These are phyloP conservation scores for Phytophthora pisi DNA, from an alignment of 352 stramenopile species.

Conservation along the genomic window DNA sequence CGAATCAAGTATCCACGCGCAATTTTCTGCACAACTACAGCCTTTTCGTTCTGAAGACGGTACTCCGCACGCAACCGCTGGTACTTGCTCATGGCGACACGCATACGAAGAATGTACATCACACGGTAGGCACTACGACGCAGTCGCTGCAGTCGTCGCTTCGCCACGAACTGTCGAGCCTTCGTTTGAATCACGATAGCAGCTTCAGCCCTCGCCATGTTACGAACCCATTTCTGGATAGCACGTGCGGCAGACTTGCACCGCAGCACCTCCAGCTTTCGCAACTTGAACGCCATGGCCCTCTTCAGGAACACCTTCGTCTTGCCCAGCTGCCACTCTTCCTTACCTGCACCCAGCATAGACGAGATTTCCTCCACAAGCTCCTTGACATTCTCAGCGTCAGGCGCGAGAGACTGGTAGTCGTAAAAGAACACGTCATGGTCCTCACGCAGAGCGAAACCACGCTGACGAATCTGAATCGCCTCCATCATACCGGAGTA, in stretches of 20 bases:
- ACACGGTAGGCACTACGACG: slow-evolving; percentile 69
- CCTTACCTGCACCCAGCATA: slow-evolving; percentile 86
- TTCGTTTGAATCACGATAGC: slow-evolving; percentile 79
- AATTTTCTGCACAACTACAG: slow-evolving; percentile 79
- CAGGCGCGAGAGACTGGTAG: slow-evolving; percentile 84
- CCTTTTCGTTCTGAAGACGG: slow-evolving; percentile 52
- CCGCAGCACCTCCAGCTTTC: slow-evolving; percentile 80
- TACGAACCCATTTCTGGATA: slow-evolving; percentile 86
- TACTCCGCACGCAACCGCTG: slow-evolving; percentile 53
- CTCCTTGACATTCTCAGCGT: slow-evolving; percentile 85
- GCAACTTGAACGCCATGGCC: slow-evolving; percentile 78
- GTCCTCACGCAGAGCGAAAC: slow-evolving; percentile 87
- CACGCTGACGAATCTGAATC: slow-evolving; percentile 90
- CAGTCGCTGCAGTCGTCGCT: slow-evolving; percentile 51
- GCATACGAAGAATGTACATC: slow-evolving; percentile 59
- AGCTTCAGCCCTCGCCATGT: slow-evolving; percentile 62
- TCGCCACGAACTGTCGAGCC: slow-evolving; percentile 69
- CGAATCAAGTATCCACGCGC: slow-evolving; percentile 73
- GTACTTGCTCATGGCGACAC: slow-evolving; percentile 74
- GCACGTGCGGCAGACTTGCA: slow-evolving; percentile 82
- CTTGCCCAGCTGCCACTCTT: slow-evolving; percentile 89
- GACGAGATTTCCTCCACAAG: slow-evolving; percentile 85
- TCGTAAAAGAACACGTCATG: slow-evolving; percentile 93
- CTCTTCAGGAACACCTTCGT: slow-evolving; percentile 90
- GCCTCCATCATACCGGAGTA: slow-evolving; percentile 94